Evolutionary conservation across 148 eudicot species (phyloP), one percentile per base, ranked within the genome.

Genomic region (Rhododendron simsii): DNA sequence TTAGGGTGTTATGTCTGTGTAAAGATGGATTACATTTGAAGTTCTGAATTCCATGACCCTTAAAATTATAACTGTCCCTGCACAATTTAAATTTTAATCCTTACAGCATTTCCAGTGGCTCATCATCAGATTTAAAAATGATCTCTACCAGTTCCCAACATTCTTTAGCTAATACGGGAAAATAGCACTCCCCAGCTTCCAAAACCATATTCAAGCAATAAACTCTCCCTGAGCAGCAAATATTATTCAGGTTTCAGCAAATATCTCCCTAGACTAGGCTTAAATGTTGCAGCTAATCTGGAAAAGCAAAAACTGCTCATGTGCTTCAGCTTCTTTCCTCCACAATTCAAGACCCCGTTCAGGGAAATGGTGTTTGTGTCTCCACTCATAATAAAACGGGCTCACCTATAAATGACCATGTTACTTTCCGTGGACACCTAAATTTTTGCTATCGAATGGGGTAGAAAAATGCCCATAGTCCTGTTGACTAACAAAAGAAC

Each of bases 1-100:
- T 51, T 85, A 88, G 87, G 81, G 65, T 86, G 84, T 80, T 86
- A 80, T 87, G 91, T 87, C 81, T 88, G 92, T 91, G 90, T 84
- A 89, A 93, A 86, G 30, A 80, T 73, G 83, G 81, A 82, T 53
- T 76, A 84, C n/a, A 57, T 53, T 81, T 20, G 53, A 51, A 51
- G 14, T 73, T 82, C 41, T 67, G 51, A 37, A 67, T 79, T 85
- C 57, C 69, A 74, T 51, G 69, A 53, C 61, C 47, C 55, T 47
- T 83, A n/a, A 30, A 18, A 18, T 35, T 28, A 75, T 50, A 30
- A 21, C 23, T 37, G 48, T 84, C 80, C 61, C 71, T 6, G 71
- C 71, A 41, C 47, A 84, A 23, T 37, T 51, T 63, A 23, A n/a
- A 11, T 30, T 11, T 12, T 35, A 59, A 51, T 30, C 13, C 30